Evolutionary conservation across 108 stramenopile species (phyloP), one percentile per base, ranked within the genome.

Genomic region (Pseudonitzschia pungens): DNA sequence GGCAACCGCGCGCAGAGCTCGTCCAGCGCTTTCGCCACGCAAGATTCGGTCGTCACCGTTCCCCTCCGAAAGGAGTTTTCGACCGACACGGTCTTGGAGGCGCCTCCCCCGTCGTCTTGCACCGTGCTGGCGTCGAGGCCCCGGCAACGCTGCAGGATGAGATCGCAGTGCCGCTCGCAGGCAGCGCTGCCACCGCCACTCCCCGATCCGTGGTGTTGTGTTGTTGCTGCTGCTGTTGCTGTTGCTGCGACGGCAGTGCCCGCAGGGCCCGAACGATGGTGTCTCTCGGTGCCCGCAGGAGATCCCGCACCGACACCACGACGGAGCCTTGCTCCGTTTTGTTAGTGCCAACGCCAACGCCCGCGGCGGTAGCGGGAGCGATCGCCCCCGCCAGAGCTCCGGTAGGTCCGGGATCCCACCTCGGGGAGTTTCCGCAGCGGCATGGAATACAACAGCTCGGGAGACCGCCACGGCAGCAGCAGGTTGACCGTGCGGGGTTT

Each of bases 41-140:
- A 51, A 12, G 77, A 63, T 0, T 42, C 26, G 8, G 68, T 77
- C 7, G 68, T 77, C 18, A 80, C 1, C 16, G 83, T 82, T 10
- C 79, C 81, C 52, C 84, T 75, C 24, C 71, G 75, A 79, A 83
- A 87, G 18, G 87, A 87, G 71, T 87, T 70, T 78, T 87, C 87
- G 2, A 87, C 84, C 9, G 87, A 87, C 0, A 87, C 79, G 12
- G 81, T 80, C 59, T 83, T 83, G 54, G 80, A 59, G 1, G 74
- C 51, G 28, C 75, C 84, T 29, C 87, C 87, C 14, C 78, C 67
- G 33, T 87, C 87, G 60, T 87, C 87, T 0, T 63, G 31, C 32
- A 87, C 40, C 2, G 16, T 15, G 4, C 56, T 53, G n/a, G 45
- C 2, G 65, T 87, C 87, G 4, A 84, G 20, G 51, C 87, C 87